phyloP scores from a whole-genome alignment of 495 filamentous ascomycete species.

The Neurospora sp. region DNA sequence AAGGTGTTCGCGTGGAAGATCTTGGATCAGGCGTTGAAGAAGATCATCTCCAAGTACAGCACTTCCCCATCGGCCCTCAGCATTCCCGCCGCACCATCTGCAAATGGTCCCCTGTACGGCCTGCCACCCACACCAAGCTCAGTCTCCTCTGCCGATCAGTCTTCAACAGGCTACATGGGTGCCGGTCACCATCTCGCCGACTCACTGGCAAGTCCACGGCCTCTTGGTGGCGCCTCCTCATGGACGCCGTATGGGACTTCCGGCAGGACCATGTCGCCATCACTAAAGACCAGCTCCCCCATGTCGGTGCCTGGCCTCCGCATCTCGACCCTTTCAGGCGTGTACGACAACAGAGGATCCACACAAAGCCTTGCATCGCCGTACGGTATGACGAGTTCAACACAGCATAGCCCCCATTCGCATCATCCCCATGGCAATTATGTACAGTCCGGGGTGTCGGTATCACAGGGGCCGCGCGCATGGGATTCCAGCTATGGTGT shows the following conservation, averaged over 20 bases:
- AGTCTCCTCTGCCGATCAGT: constrained; percentile 13
- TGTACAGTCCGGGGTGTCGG: constrained; percentile 16
- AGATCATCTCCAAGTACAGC: constrained; percentile 94
- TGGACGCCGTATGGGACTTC: constrained; percentile 28
- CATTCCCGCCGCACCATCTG: neutral
- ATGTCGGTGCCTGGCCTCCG: constrained; percentile 12
- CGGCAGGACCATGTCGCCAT: constrained; percentile 27
- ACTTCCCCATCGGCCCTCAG: constrained; percentile 19
- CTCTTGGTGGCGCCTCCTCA: constrained; percentile 25
- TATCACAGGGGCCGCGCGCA: constrained; percentile 11
- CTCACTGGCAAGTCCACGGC: constrained; percentile 31
- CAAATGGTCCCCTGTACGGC: neutral
- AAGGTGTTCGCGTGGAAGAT: constrained; percentile 96
- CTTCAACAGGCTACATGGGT: constrained; percentile 15
- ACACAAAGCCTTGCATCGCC: constrained; percentile 18
- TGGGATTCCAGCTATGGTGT: constrained; percentile 30
- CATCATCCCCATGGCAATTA: constrained; percentile 23
- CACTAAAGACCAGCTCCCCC: constrained; percentile 24
- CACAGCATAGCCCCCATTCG: constrained; percentile 18
- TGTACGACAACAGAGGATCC: constrained; percentile 22
- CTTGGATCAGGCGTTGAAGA: constrained; percentile 72
- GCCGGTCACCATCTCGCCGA: constrained; percentile 31
- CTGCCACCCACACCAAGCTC: constrained; percentile 31
- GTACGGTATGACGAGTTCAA: constrained; percentile 18
- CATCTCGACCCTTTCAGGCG: constrained; percentile 17